These are phyloP conservation scores for Penicillium brevicompactum DNA, from an alignment of 2,329 filamentous ascomycete species.

Conservation along the genomic window DNA sequence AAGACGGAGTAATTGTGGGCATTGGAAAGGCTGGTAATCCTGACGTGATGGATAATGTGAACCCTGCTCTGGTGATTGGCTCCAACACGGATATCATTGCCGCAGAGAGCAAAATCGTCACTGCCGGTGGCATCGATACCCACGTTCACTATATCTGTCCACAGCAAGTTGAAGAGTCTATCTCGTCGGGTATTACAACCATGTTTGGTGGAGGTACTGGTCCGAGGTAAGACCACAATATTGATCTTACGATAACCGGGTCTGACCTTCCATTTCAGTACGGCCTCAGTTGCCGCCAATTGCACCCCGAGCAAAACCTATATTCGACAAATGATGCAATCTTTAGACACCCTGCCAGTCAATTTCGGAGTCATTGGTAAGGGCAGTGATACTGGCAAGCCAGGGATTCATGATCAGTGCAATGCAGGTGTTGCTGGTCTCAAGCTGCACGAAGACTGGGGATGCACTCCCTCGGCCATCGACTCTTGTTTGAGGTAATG, in stretches of 20 bases:
- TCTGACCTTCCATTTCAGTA: constrained; percentile 51
- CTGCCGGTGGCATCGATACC: constrained; percentile 83
- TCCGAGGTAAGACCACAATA: constrained; percentile 46
- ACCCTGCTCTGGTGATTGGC: constrained; percentile 76
- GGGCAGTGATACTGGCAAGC: constrained; percentile 77
- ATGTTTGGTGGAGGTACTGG: constrained; percentile 90
- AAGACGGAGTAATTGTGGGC: constrained; percentile 78
- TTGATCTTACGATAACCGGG: too few species aligned
- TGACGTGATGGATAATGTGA: constrained; percentile 92
- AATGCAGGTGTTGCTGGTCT: constrained; percentile 83
- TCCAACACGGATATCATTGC: constrained; percentile 90
- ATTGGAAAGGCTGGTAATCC: constrained; percentile 96
- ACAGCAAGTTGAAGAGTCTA: constrained; percentile 80
- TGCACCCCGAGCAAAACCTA: constrained; percentile 85
- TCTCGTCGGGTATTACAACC: constrained; percentile 85
- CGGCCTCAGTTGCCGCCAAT: constrained; percentile 87
- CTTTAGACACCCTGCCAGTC: constrained; percentile 75
- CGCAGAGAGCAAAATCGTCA: constrained; percentile 86
- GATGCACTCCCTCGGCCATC: constrained; percentile 85
- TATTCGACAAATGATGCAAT: constrained; percentile 87
- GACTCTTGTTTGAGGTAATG: constrained; percentile 69
- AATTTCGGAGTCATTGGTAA: constrained; percentile 93
- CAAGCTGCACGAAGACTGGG: constrained; percentile 97
- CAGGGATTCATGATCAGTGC: constrained; percentile 75
- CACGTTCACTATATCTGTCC: constrained; percentile 96